phyloP scores from a whole-genome alignment of 805 yeast genomes.

The Candida silvatica region DNA sequence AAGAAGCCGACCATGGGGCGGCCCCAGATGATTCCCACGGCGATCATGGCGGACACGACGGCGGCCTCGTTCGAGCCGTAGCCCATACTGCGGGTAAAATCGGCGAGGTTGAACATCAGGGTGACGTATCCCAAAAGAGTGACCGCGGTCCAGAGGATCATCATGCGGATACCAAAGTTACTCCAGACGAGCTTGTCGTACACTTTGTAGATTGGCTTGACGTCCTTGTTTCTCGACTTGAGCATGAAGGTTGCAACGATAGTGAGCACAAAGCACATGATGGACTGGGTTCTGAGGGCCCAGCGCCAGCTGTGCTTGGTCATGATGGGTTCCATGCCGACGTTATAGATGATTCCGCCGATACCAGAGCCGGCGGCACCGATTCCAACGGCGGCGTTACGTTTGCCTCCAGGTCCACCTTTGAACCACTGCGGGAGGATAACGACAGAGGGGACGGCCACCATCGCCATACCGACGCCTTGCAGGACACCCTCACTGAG shows the following conservation, averaged over 20 bases:
- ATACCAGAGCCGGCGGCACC: slow-evolving; percentile 43
- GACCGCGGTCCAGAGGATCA: slow-evolving; percentile 32
- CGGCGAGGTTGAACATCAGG: slow-evolving; percentile 48
- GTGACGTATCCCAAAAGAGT: slow-evolving; percentile 56
- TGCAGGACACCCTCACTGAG: slow-evolving; percentile 60
- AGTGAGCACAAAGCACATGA: slow-evolving; percentile 27
- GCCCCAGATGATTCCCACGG: slow-evolving; percentile 46
- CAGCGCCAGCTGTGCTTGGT: slow-evolving; percentile 30
- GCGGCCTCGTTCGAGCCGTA: slow-evolving; percentile 47
- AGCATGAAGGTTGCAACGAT: slow-evolving; percentile 26
- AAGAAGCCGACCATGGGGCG: slow-evolving; percentile 47
- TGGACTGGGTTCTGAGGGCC: slow-evolving; percentile 44
- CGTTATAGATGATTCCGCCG: slow-evolving; percentile 42
- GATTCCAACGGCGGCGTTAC: slow-evolving; percentile 46
- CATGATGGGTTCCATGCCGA: slow-evolving; percentile 39
- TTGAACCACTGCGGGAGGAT: slow-evolving; percentile 64
- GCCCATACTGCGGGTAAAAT: slow-evolving; percentile 53
- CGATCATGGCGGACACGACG: slow-evolving; percentile 49
- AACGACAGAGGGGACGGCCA: slow-evolving; percentile 50
- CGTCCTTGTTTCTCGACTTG: slow-evolving; percentile 28
- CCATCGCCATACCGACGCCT: slow-evolving; percentile 49
- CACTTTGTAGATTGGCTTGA: slow-evolving; percentile 27
- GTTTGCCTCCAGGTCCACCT: slow-evolving; percentile 30
- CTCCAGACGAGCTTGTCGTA: slow-evolving; percentile 33
- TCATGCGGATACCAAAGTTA: slow-evolving; percentile 26